phyloP scores from a whole-genome alignment of 2,329 filamentous ascomycete species.

The Stachybotrys echinatus region DNA sequence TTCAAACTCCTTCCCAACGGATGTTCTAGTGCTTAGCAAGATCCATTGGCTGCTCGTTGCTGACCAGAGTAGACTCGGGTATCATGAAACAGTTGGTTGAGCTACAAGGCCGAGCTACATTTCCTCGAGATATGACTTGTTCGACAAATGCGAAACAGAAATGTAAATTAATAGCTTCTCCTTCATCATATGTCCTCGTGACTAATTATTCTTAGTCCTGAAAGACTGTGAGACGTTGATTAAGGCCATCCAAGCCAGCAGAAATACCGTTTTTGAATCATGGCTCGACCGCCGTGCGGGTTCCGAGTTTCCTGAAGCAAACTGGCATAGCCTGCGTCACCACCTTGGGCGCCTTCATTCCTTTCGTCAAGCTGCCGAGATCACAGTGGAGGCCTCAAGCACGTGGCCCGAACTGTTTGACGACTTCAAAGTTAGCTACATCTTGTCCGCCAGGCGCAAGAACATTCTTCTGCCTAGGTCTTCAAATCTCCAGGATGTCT shows the following conservation, averaged over 20 bases:
- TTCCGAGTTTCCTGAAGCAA: no score
- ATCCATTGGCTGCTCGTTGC: no score
- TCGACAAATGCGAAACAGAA: neutral
- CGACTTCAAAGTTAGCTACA: conserved; percentile 13
- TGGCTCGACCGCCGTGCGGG: conserved; percentile 2
- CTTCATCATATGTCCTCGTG: neutral
- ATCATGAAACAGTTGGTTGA: neutral
- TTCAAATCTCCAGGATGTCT: conserved; percentile 2
- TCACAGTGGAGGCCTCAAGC: conserved; percentile 5
- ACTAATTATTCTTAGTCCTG: conserved; percentile 6
- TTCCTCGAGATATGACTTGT: neutral
- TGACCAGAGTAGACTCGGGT: no score
- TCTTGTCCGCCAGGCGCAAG: conserved; percentile 12
- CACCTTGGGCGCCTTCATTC: conserved; percentile 17
- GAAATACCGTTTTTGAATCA: conserved; percentile 1
- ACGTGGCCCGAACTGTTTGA: conserved; percentile 18
- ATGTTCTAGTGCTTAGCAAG: no score
- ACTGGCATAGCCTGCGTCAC: conserved; percentile 17
- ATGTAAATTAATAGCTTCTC: neutral
- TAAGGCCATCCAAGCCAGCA: conserved; percentile 5
- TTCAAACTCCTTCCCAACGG: neutral
- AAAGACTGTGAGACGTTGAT: conserved; percentile 11
- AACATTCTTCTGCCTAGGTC: conserved; percentile 1
- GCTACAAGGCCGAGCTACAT: neutral
- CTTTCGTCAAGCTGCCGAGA: conserved; percentile 12